These are phyloP conservation scores for Termitomyces eurrhizus DNA, from an alignment of 768 basidiomycete species.

Conservation along the genomic window DNA sequence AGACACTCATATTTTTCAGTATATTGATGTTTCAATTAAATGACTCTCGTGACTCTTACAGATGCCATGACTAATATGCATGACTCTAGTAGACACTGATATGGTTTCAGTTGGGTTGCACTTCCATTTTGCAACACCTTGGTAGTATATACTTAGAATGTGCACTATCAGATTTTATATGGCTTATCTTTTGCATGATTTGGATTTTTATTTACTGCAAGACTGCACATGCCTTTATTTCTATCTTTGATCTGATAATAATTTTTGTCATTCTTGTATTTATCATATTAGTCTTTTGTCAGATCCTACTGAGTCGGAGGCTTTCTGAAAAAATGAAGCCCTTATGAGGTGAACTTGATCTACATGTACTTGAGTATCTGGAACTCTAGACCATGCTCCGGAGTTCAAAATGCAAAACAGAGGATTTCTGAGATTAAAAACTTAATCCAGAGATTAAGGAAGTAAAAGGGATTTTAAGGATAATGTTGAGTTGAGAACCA, in stretches of 20 bases:
- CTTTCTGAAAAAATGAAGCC: too few species aligned
- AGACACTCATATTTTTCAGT: too few species aligned
- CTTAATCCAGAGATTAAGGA: too few species aligned
- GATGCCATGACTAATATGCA: conserved; percentile 4
- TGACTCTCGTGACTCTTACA: not conserved
- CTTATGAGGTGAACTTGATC: too few species aligned
- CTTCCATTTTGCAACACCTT: conserved; percentile 71
- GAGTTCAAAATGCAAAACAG: too few species aligned
- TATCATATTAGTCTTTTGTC: conserved; percentile 58
- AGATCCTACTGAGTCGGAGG: too few species aligned
- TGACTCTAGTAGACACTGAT: conserved; percentile 40
- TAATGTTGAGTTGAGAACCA: too few species aligned
- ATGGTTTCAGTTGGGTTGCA: conserved; percentile 62
- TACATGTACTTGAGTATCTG: too few species aligned
- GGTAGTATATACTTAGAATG: conserved; percentile 87
- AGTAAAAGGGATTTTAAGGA: too few species aligned
- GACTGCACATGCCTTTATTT: conserved; percentile 48
- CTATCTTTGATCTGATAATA: conserved; percentile 61
- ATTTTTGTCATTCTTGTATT: conserved; percentile 55
- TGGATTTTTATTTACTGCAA: conserved; percentile 48
- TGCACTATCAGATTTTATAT: conserved; percentile 67
- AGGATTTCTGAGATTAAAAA: too few species aligned
- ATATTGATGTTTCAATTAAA: conserved; percentile 12
- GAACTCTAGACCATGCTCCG: too few species aligned
- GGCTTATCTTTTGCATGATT: conserved; percentile 64